Evolutionary conservation across 2,329 filamentous ascomycete species (phyloP).

Genomic region (Fusarium sp.): DNA sequence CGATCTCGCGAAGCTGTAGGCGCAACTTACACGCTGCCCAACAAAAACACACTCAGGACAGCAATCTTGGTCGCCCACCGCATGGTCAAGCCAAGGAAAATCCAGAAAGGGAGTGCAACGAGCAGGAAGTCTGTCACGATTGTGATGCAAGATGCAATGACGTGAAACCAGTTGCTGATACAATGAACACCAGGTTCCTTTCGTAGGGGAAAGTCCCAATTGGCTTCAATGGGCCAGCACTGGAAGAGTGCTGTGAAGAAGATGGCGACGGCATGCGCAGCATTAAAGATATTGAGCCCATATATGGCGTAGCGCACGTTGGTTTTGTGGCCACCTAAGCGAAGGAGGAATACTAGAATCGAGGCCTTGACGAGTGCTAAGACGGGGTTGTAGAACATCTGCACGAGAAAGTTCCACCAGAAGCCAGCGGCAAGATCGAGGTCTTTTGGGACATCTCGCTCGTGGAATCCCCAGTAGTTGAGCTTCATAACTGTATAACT

Average conservation of each 20-base stretch:
- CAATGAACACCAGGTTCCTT: slow-evolving; percentile 43
- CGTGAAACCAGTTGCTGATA: slow-evolving; percentile 45
- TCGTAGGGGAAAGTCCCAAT: slow-evolving; percentile 42
- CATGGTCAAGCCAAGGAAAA: slow-evolving; percentile 52
- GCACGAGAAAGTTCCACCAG: slow-evolving; percentile 50
- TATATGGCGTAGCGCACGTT: slow-evolving; percentile 23
- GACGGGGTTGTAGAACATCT: slow-evolving; percentile 55
- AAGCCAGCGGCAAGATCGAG: slow-evolving; percentile 30
- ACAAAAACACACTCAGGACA: slow-evolving; percentile 49
- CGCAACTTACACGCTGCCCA: slow-evolving; percentile 47
- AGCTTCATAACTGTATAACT: slow-evolving; percentile 40
- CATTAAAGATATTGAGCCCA: slow-evolving; percentile 38
- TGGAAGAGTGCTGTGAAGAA: slow-evolving; percentile 52
- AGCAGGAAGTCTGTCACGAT: slow-evolving; percentile 53
- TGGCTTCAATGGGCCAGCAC: slow-evolving; percentile 47
- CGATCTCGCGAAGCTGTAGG: neutral
- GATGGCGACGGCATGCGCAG: slow-evolving; percentile 44
- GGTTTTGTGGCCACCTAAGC: slow-evolving; percentile 50
- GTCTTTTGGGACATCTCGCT: slow-evolving; percentile 33
- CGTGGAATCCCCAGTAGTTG: slow-evolving; percentile 45
- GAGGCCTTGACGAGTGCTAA: slow-evolving; percentile 56
- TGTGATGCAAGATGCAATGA: slow-evolving; percentile 48
- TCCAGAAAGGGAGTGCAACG: slow-evolving; percentile 50
- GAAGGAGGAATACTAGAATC: slow-evolving; percentile 54
- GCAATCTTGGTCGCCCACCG: slow-evolving; percentile 49